Conservation (phyloP, 2,329 filamentous ascomycete species). For the Ceratocystis variospora region DNA sequence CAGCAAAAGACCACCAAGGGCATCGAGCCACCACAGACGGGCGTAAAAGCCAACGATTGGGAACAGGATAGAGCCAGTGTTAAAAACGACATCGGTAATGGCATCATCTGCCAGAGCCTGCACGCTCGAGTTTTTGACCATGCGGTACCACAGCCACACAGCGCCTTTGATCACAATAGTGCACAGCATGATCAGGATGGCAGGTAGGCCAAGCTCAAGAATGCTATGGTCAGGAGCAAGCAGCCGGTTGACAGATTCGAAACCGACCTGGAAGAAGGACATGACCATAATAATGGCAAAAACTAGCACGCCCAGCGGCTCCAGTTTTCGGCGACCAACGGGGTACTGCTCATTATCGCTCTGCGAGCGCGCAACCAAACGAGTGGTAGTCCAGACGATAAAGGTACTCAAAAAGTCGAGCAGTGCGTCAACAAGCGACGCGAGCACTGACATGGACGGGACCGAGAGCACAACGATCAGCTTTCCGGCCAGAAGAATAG, state of each 20-base stretch:
- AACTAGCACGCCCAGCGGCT: conserved; percentile 66
- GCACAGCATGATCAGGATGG: conserved; percentile 64
- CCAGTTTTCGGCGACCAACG: conserved; percentile 60
- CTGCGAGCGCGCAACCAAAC: conserved; percentile 49
- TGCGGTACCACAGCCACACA: conserved; percentile 77
- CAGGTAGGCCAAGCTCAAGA: conserved; percentile 57
- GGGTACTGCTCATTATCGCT: conserved; percentile 65
- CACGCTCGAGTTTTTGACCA: conserved; percentile 75
- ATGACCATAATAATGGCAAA: conserved; percentile 81
- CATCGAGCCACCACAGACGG: conserved; percentile 72
- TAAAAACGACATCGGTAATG: conserved; percentile 73
- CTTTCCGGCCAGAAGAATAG: conserved; percentile 60
- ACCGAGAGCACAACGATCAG: conserved; percentile 63
- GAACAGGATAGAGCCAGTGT: conserved; percentile 76
- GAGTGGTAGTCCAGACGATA: conserved; percentile 67
- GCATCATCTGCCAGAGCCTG: conserved; percentile 54
- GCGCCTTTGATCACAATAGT: conserved; percentile 71
- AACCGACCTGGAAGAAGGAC: conserved; percentile 63
- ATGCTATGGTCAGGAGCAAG: conserved; percentile 47
- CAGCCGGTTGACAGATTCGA: conserved; percentile 55
- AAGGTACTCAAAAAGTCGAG: conserved; percentile 70
- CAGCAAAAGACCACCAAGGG: conserved; percentile 63
- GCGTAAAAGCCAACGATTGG: conserved; percentile 65
- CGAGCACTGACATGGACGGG: conserved; percentile 67
- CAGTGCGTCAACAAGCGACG: conserved; percentile 64